phyloP scores from a whole-genome alignment of 805 yeast species.

The Pichia occidentalis region DNA sequence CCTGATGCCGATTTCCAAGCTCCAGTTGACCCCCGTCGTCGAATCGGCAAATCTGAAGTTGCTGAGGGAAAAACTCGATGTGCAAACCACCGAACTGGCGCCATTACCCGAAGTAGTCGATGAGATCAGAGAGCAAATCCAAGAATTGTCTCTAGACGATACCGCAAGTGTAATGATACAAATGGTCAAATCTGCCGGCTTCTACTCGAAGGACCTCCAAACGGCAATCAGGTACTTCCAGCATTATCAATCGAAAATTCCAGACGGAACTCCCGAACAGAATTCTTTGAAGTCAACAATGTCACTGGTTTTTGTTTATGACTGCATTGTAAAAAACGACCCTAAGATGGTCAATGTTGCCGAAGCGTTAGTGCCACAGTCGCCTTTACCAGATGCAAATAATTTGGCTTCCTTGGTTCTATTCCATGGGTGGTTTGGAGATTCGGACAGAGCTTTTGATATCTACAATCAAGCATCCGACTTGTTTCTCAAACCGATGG shows the following conservation, averaged over 20 bases:
- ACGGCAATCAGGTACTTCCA: conserved; percentile 21
- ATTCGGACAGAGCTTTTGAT: conserved; percentile 26
- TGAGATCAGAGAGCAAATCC: conserved; percentile 16
- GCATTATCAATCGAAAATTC: conserved; percentile 21
- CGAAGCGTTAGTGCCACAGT: conserved; percentile 25
- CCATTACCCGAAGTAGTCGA: conserved; percentile 12
- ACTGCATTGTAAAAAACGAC: conserved; percentile 17
- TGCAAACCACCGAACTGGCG: conserved; percentile 3
- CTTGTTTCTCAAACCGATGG: conserved; percentile 17
- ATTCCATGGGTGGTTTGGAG: conserved; percentile 26
- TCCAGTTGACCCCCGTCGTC: conserved; percentile 10
- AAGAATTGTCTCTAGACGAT: conserved; percentile 16
- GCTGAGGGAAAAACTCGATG: conserved; percentile 4
- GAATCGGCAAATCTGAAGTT: conserved; percentile 13
- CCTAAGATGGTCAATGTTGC: conserved; percentile 18
- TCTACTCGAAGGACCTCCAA: conserved; percentile 19
- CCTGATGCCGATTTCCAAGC: conserved; percentile 20
- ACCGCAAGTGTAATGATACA: conserved; percentile 11
- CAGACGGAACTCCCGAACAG: conserved; percentile 21
- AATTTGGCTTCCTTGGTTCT: conserved; percentile 24
- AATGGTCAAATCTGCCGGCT: conserved; percentile 22
- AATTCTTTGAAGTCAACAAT: conserved; percentile 18
- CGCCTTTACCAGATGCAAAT: conserved; percentile 21
- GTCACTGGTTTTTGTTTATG: conserved; percentile 22
- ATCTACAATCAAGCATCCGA: conserved; percentile 27